Base-by-base conservation (phyloP, 2,329 filamentous ascomycete genomes). In the Colletotrichum tofieldiae region DNA sequence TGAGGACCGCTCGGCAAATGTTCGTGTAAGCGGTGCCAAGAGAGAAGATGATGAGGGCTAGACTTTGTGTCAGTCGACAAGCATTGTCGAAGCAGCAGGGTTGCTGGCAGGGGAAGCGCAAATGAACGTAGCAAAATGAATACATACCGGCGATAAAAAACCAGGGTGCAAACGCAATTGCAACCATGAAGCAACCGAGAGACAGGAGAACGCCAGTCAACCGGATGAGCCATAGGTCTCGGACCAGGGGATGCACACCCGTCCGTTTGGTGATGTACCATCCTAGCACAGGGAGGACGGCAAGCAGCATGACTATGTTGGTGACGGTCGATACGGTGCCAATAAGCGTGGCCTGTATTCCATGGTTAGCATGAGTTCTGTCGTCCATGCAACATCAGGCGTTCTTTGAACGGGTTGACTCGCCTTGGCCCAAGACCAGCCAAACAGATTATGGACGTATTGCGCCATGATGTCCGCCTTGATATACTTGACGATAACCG, bases 361-460 rank as follows among this genome's bases (percentile, higher is more conserved):
- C 5, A n/a, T 37, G 1, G 47, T 75, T 29, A 68, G 68, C 32
- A 29, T 16, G 29, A 3, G 18, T 12, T 14, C 12, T 20, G 20
- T 8, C 9, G 47, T 4, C 2, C 3, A 20, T 26, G 8, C 65
- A 60, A 23, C 20, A 1, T 11, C 20, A 20, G 12, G 1, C 1
- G 18, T 14, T 18, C 7, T 12, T 16, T 35, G 49, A 45, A 20
- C 29, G n/a, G 5, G 8, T 60, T 23, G 29, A 23, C 79, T 66
- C 72, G 84, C 83, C 65, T 80, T 80, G 51, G 82, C 83, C 84
- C 86, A 86, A 9, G 82, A 83, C 82, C 87, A 86, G 39, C 79
- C 63, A 76, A 88, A 90, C 7, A 87, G 82, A 59, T 84, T 86
- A 1, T 85, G 86, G 65, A 86, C 82, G 75, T 90, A 90, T 75